phyloP scores from a whole-genome alignment of 1,284 basidiomycete genomes.

The Anthracocystis panici-leucophaei region DNA sequence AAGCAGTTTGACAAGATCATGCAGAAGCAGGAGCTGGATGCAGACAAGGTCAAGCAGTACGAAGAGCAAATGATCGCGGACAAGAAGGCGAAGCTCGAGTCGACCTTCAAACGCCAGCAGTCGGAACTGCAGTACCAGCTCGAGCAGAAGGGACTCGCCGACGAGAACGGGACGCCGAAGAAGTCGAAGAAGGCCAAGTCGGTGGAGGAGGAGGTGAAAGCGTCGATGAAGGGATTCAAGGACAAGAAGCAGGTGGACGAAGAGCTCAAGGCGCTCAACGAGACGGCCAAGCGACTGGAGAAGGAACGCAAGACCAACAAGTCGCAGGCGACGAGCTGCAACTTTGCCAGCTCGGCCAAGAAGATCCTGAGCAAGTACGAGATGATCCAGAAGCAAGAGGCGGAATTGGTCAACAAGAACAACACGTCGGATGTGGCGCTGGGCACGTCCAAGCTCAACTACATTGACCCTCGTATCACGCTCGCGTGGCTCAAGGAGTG shows the following conservation, averaged over 20 bases:
- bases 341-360: constrained; percentile 75
- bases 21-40: constrained; percentile 91
- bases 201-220: constrained; percentile 54
- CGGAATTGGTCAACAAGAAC: constrained; percentile 65
- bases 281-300: constrained; percentile 80
- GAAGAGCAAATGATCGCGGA: constrained; percentile 77
- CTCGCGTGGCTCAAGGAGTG: constrained; percentile 69
- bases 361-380: constrained; percentile 72
- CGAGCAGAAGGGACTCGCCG: constrained; percentile 50
- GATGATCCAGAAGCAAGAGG: constrained; percentile 64
- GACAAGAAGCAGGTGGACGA: constrained; percentile 70
- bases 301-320: constrained; percentile 85
- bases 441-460: constrained; percentile 69
- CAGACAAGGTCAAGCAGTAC: constrained; percentile 85
- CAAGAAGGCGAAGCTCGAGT: constrained; percentile 79
- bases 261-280: constrained; percentile 79
- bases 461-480: constrained; percentile 69
- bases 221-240: constrained; percentile 54
- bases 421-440: constrained; percentile 67
- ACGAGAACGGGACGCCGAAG: constrained; percentile 39
- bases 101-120: constrained; percentile 74
- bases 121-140: constrained; percentile 62
- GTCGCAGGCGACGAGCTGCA: constrained; percentile 73
- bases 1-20: constrained; percentile 71
- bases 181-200: constrained; percentile 57